Evolutionary conservation across 2,329 filamentous ascomycete genomes (phyloP), one percentile per base, ranked within the genome.

Genomic region (Trichoderma endophyticum): DNA sequence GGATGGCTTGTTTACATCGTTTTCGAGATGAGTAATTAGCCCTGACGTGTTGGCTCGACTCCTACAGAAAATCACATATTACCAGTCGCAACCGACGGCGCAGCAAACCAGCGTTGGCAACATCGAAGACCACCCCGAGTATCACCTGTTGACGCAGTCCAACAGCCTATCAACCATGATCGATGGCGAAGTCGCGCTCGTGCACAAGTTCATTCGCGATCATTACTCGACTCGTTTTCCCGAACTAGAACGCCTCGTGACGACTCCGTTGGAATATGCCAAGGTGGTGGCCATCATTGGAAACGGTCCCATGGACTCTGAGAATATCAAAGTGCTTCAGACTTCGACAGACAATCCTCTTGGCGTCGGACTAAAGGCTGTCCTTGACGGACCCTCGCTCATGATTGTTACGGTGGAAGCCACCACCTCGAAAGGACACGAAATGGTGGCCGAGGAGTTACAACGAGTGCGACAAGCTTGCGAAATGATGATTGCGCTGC

Each of bases 321-420:
- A 90, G 39, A 92, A 91, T 77, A 95, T 98, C 83, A 95, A 95
- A 81, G 85, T 87, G 3, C 86, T 97, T 61, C 91, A 95, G 73
- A 88, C 89, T 18, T 93, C 92, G 4, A 89, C 90, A 8, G 88
- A 97, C 73, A 98, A 98, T 78, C 86, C 92, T 11, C 86, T 97
- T 6, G 90, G 91, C 18, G 87, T 89, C 71, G 90, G 93, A 1
- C 87, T 99, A 51, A 92, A 92, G 78, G 89, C 91, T 2, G 91
- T 98, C 1, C 85, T 99, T 15, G 94, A 97, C 79, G 93, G 94
- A 0, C 94, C 96, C 1, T 93, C 93, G 0, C 84, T 98, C 77
- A 98, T 99, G 95, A 93, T 97, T 73, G 95, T 99, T 66, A 95
- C 94, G 0, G 92, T 98, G 12, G 96, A 98, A 83, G 95, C 94